Percentiles rank a stretch among this genome's conserved stretches.
Conservation (phyloP, 192 early-diverging fungal species). For the Podochytrium sp. region DNA sequence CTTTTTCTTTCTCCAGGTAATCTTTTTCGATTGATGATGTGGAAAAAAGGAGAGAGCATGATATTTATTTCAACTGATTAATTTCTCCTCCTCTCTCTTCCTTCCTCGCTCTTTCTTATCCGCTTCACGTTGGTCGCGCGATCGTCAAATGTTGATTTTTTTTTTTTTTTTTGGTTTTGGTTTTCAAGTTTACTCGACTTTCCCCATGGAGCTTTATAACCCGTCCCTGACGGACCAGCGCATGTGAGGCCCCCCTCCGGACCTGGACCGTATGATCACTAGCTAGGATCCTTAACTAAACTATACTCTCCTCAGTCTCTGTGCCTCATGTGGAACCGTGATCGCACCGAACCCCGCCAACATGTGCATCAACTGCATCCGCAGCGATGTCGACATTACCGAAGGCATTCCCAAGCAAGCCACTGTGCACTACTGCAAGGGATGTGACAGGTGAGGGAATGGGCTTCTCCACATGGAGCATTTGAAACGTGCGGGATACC, state of each 20-base stretch:
- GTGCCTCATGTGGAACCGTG: slow-evolving; percentile 90
- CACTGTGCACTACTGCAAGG: slow-evolving; percentile 93
- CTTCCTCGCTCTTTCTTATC: too few relatives aligned
- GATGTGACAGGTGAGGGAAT: slow-evolving; percentile 78
- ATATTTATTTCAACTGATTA: too few relatives aligned
- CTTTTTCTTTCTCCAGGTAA: too few relatives aligned
- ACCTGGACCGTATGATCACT: slow-evolving; percentile 4
- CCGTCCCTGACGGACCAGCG: slow-evolving; percentile 49
- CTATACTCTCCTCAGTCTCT: slow-evolving; percentile 58
- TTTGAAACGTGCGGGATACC: too few relatives aligned
- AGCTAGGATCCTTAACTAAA: neutral
- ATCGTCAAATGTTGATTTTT: too few relatives aligned
- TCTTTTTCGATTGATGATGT: too few relatives aligned
- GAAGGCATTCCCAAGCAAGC: slow-evolving; percentile 98
- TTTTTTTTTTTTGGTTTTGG: neutral
- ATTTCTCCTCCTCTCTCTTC: too few relatives aligned
- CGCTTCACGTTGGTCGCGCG: too few relatives aligned
- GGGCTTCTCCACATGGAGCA: neutral
- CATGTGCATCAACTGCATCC: slow-evolving; percentile 98
- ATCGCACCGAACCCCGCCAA: slow-evolving; percentile 97
- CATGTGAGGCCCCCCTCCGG: slow-evolving; percentile 36
- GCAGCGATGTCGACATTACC: slow-evolving; percentile 95
- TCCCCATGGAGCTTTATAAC: slow-evolving; percentile 19
- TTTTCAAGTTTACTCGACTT: neutral
- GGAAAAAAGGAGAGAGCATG: too few relatives aligned